A percentile compares a stretch with the other conserved stretches of the same genome.
phyloP scores from a whole-genome alignment of 2,329 filamentous ascomycete species.

The Penicillium occitanis region DNA sequence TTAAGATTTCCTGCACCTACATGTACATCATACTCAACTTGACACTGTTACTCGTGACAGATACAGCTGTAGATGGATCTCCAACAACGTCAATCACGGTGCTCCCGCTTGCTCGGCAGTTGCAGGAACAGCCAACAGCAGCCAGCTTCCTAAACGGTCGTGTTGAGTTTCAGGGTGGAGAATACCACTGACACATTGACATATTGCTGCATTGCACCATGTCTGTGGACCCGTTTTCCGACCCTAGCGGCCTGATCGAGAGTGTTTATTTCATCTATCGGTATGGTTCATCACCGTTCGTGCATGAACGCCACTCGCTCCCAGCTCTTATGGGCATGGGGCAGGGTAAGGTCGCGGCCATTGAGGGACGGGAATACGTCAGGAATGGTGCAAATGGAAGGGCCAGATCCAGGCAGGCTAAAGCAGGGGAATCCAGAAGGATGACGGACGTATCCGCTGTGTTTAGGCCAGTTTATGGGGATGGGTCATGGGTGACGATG shows the following conservation, averaged over 20 bases:
- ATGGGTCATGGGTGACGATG: not conserved
- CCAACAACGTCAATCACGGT: slow-evolving; percentile 2
- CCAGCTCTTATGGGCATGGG: slow-evolving; percentile 6
- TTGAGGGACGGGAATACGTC: not conserved
- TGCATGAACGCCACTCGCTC: slow-evolving; percentile 8
- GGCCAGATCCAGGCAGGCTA: not conserved
- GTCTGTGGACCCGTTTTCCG: not conserved
- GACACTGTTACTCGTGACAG: not conserved
- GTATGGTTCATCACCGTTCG: slow-evolving; percentile 2
- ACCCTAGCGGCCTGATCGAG: not conserved
- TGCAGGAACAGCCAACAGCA: not conserved
- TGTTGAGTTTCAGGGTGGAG: not conserved
- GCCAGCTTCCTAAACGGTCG: not conserved
- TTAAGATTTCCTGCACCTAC: not conserved
- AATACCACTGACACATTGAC: not conserved
- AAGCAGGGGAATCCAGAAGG: not conserved
- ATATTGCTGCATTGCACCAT: not conserved
- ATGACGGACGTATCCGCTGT: not conserved
- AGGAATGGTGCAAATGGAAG: not conserved
- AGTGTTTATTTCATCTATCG: not conserved
- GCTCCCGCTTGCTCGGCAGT: not conserved
- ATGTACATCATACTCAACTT: not conserved
- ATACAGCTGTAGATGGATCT: slow-evolving; percentile 7
- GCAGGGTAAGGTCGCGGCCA: not conserved
- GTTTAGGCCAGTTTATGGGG: not conserved